These are phyloP conservation scores for Pseudoscleropodium purum DNA, from an alignment of 225 moss, liverwort and hornwort species.

Conservation along the genomic window DNA sequence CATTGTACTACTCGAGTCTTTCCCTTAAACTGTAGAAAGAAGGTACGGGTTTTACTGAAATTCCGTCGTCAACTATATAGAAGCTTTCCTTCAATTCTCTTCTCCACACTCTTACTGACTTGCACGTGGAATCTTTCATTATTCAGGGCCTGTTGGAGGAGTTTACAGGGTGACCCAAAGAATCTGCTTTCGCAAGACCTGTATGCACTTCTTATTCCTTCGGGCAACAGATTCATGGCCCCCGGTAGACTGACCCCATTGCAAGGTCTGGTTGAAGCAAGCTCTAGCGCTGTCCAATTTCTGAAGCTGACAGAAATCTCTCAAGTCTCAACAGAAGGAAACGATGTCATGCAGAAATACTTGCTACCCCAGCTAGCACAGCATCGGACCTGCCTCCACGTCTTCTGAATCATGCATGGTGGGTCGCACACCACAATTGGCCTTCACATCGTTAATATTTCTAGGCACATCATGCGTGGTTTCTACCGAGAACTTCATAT, in stretches of 20 bases:
- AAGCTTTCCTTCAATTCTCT: neutral
- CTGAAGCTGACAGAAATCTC: neutral
- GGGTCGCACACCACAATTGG: neutral
- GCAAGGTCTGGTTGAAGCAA: neutral
- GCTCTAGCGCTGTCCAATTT: neutral
- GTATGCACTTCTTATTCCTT: neutral
- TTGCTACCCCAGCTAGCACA: neutral
- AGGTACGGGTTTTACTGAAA: neutral
- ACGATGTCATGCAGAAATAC: neutral
- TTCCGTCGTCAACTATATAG: neutral
- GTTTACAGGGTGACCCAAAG: slow-evolving; percentile 30
- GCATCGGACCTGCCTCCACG: neutral
- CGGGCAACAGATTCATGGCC: neutral
- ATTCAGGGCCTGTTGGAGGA: slow-evolving; percentile 50
- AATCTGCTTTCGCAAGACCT: neutral
- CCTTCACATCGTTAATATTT: neutral
- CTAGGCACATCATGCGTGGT: neutral
- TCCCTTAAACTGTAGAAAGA: neutral
- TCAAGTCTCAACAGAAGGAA: neutral
- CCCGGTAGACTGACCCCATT: neutral
- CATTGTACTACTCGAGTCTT: neutral
- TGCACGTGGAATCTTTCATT: neutral
- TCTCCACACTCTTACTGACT: neutral
- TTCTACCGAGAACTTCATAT: neutral
- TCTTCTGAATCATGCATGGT: neutral